These are phyloP conservation scores for Monosporascus sp. DNA, from an alignment of 2,329 filamentous ascomycete genomes.

Conservation along the genomic window DNA sequence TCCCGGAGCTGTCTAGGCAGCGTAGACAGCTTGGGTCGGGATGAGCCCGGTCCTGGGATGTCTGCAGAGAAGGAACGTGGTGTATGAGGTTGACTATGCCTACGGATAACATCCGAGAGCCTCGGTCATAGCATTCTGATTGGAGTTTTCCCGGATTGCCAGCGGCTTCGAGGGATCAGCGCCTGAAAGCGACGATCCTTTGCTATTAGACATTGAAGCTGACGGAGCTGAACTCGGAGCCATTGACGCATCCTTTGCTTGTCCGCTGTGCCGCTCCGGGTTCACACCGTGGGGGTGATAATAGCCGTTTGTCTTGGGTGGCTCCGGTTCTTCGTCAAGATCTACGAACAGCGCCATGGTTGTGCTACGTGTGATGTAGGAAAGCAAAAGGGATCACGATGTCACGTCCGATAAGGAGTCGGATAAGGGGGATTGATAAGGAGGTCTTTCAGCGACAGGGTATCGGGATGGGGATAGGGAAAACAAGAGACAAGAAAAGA, in stretches of 20 bases:
- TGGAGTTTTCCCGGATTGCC: conserved; percentile 35
- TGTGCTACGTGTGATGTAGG: background rate
- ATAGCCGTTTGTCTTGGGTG: background rate
- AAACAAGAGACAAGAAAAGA: background rate
- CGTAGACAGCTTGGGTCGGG: background rate
- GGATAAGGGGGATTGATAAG: background rate
- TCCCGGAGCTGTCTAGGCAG: background rate
- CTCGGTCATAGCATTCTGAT: conserved; percentile 55
- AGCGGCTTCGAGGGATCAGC: conserved; percentile 8
- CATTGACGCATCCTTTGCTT: background rate
- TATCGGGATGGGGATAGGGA: background rate
- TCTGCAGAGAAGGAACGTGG: conserved; percentile 17
- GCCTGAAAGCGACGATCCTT: background rate
- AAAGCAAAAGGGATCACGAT: background rate
- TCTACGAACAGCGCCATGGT: background rate
- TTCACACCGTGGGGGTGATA: background rate
- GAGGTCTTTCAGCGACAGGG: background rate
- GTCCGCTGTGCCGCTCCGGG: background rate
- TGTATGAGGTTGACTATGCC: conserved; percentile 34
- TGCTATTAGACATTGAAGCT: conserved; percentile 1
- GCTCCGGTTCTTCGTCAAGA: background rate
- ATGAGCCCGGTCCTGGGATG: conserved; percentile 3
- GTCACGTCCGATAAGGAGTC: background rate
- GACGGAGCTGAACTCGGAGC: background rate
- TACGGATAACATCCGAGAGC: conserved; percentile 67